Percentiles rank a stretch among this genome's conserved stretches.
These are phyloP conservation scores for Mucor piriformis DNA, from an alignment of 371 early-diverging fungal species.

Conservation along the genomic window DNA sequence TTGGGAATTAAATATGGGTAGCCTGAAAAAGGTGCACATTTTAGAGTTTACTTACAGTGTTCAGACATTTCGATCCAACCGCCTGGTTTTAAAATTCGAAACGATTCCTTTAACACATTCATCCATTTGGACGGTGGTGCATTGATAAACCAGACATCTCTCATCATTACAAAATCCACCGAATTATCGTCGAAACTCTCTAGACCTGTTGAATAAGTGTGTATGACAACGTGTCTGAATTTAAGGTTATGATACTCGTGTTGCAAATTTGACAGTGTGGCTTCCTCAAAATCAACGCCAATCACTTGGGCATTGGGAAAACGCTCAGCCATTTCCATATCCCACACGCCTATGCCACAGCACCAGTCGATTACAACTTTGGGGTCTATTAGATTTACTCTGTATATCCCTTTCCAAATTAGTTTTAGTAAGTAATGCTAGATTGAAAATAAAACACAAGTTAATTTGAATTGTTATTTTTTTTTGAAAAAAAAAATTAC, in stretches of 20 bases:
- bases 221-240: constrained; percentile 19
- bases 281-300: constrained; percentile 31
- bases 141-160: constrained; percentile 37
- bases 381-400: constrained; percentile 26
- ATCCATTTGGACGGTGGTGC: constrained; percentile 31
- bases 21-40: not conserved
- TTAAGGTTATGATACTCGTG: constrained; percentile 17
- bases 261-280: constrained; percentile 10
- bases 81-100: constrained; percentile 37
- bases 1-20: not conserved
- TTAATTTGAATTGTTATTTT: not conserved
- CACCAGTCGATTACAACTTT: constrained; percentile 38
- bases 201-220: constrained; percentile 27
- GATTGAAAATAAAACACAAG: not conserved
- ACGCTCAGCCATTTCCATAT: constrained; percentile 40
- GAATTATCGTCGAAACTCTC: constrained; percentile 23
- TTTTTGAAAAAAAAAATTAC: constrained; percentile 19
- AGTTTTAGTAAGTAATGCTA: constrained; percentile 46
- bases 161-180: constrained; percentile 37
- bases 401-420: constrained; percentile 29
- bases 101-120: constrained; percentile 24
- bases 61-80: constrained; percentile 24
- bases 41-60: constrained; percentile 10
- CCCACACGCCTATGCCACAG: constrained; percentile 46
- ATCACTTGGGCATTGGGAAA: constrained; percentile 36